These are phyloP conservation scores for Truncatella angustata DNA, from an alignment of 2,329 filamentous ascomycete genomes.

Conservation along the genomic window DNA sequence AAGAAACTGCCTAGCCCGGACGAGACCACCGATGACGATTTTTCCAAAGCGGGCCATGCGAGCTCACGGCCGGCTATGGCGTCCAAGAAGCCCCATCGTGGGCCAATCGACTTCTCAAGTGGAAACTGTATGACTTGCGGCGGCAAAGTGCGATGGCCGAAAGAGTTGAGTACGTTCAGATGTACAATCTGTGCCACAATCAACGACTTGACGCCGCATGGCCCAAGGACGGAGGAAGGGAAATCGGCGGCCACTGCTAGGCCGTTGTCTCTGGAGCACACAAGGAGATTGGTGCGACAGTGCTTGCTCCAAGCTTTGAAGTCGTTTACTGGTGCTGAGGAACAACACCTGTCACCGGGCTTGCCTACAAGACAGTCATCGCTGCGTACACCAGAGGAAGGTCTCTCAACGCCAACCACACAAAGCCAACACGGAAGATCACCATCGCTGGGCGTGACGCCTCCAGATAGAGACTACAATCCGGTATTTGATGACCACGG, in stretches of 20 bases:
- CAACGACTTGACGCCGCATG: constrained; percentile 66
- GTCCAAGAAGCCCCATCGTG: constrained; percentile 24
- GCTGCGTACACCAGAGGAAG: constrained; percentile 18
- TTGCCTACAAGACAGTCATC: constrained; percentile 13
- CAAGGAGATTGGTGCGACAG: constrained; percentile 46
- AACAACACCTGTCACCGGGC: constrained; percentile 12
- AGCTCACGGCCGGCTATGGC: constrained; percentile 28
- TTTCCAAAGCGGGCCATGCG: constrained; percentile 25
- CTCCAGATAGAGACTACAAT: constrained; percentile 21
- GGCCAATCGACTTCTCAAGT: constrained; percentile 54
- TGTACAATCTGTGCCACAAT: constrained; percentile 83
- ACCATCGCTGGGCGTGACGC: constrained; percentile 20
- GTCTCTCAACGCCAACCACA: constrained; percentile 15
- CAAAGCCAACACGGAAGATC: constrained; percentile 19
- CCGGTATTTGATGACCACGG: constrained; percentile 33
- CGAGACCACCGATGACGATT: constrained; percentile 45
- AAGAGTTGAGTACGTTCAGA: constrained; percentile 69
- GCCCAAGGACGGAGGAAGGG: constrained; percentile 1
- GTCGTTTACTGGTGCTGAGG: constrained; percentile 20
- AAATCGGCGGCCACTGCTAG: not conserved
- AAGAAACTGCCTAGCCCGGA: constrained; percentile 37
- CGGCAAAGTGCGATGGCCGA: constrained; percentile 76
- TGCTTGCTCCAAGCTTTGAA: constrained; percentile 38
- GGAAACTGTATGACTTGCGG: constrained; percentile 86
- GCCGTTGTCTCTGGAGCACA: constrained; percentile 58